Evolutionary conservation across 1,284 basidiomycete species (phyloP), one percentile per base, ranked within the genome.

Genomic region (Trametes sp.): DNA sequence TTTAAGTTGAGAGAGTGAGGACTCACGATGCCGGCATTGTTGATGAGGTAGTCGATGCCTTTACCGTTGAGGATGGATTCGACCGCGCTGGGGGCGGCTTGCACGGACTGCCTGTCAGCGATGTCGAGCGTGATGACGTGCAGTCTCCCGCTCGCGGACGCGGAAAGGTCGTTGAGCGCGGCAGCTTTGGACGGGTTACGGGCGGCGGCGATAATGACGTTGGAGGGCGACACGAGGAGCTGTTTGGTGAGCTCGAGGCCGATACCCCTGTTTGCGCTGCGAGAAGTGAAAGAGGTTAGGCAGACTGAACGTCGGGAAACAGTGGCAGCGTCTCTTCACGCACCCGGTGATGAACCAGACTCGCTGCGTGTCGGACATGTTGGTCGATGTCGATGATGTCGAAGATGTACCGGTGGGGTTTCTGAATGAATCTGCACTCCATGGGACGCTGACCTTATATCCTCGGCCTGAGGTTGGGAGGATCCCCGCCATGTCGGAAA

Each of bases 31-130:
- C 68, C 77, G 33, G 79, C 77, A 49, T 78, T 80, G 68, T 80
- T 80, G 53, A 80, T 60, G 23, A 81, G 67, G 45, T 79, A 80
- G 66, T 78, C 75, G 28, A 78, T 62, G 0, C 75, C 74, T 1
- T 57, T 63, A n/a, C 64, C 67, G 11, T 70, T 69, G 24, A 79
- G 63, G 31, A 75, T 58, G 26, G 56, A 58, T 9, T 46, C 33
- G 6, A 72, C 70, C n/a, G 62, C 55, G 35, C 64, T 50, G 3
- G 67, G 68, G 10, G 73, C 69, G 2, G 45, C 61, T 4, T 65
- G 57, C 46, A 77, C 73, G 29, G 70, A 71, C 19, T 45, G 59
- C 23, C 70, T 63, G 44, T 74, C 63, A 24, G 61, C 53, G 24
- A 75, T 70, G 41, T 78, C 77, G 24, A 77, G 69, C 36, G 66